These are phyloP conservation scores for Suhomyces anneliseae DNA, from an alignment of 1,139 yeast genomes.

Conservation along the genomic window DNA sequence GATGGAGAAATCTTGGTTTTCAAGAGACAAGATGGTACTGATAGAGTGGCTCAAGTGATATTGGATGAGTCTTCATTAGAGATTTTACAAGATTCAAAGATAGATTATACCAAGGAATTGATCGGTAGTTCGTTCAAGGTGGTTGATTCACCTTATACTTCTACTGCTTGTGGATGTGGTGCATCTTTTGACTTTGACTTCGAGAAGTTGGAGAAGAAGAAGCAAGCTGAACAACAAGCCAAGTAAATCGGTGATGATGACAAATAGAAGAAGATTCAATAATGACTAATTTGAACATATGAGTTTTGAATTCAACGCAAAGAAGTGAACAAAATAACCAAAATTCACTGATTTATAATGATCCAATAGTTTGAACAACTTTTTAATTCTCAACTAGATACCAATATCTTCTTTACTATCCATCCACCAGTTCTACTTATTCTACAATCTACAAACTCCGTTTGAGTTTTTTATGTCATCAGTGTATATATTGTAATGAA, in stretches of 20 bases:
- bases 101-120: slow-evolving; percentile 88
- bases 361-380: no score
- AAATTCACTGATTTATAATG: no score
- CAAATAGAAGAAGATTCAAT: no score
- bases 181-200: slow-evolving; percentile 89
- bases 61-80: slow-evolving; percentile 81
- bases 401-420: no score
- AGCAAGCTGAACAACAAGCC: background rate
- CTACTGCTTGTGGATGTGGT: slow-evolving; percentile 96
- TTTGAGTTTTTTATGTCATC: background rate
- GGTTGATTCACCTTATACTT: slow-evolving; percentile 84
- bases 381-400: no score
- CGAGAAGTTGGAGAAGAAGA: slow-evolving; percentile 43
- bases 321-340: no score
- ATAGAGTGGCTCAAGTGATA: slow-evolving; percentile 55
- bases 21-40: slow-evolving; percentile 51
- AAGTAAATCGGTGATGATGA: no score
- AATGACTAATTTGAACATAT: no score
- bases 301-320: no score
- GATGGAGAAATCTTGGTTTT: slow-evolving; percentile 54
- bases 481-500: background rate
- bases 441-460: no score
- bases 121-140: slow-evolving; percentile 95
- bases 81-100: slow-evolving; percentile 79
- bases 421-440: no score